Conservation (phyloP, 352 stramenopile species). For the Phytophthora lateralis region DNA sequence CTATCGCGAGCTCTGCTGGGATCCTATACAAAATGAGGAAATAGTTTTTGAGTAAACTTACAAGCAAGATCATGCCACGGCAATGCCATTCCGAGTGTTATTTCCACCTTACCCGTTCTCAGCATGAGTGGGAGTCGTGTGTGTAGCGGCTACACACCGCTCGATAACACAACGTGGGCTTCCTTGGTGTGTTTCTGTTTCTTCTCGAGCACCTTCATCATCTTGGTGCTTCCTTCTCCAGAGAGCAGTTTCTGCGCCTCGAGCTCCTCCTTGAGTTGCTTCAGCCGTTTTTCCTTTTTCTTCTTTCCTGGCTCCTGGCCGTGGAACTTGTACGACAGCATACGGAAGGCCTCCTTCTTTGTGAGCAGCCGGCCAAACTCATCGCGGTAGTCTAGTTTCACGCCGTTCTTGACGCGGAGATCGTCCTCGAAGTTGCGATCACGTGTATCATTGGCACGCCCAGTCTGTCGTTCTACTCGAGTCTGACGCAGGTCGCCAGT, state of each 20-base stretch:
- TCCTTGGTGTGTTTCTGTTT: conserved; percentile 85
- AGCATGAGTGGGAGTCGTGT: background rate
- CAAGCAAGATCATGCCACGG: background rate
- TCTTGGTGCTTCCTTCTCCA: conserved; percentile 78
- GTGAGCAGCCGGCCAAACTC: conserved; percentile 96
- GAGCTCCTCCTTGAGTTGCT: conserved; percentile 86
- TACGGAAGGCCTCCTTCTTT: conserved; percentile 97
- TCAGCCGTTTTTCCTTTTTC: conserved; percentile 96
- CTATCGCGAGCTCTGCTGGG: background rate
- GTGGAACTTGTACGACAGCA: conserved; percentile 99
- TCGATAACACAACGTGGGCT: conserved; percentile 84
- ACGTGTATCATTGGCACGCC: conserved; percentile 94
- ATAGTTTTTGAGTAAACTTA: background rate
- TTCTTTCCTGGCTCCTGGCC: conserved; percentile 97
- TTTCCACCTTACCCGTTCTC: conserved; percentile 13
- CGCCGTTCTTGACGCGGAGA: conserved; percentile 82
- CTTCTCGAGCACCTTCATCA: conserved; percentile 87
- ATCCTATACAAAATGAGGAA: background rate
- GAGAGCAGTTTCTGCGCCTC: conserved; percentile 75
- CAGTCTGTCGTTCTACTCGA: conserved; percentile 90
- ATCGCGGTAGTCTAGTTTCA: conserved; percentile 97
- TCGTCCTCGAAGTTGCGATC: conserved; percentile 92
- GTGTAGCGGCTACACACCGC: conserved; percentile 45
- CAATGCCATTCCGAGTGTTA: conserved; percentile 5
- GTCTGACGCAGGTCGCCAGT: conserved; percentile 93